Percentiles rank a stretch among this genome's conserved stretches.
phyloP scores from a whole-genome alignment of 116 monocot species.

The Cymodocea nodosa region DNA sequence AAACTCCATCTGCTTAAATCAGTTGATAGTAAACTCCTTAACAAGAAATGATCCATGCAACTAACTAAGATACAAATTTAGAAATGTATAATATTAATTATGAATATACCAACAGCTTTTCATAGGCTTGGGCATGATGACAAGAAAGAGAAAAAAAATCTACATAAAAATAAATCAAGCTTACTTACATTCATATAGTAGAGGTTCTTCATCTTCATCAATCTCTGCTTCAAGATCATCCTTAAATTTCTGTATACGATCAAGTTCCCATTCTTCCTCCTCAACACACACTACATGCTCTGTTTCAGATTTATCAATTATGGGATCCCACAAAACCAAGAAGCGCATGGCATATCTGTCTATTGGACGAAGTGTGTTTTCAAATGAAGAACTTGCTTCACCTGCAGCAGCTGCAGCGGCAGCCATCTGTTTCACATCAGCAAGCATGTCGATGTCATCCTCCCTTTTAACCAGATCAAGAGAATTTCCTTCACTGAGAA shows the following conservation, averaged over 20 bases:
- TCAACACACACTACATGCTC: conserved; percentile 45
- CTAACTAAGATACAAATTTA: no score
- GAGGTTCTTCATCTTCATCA: conserved; percentile 96
- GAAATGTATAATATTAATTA: no score
- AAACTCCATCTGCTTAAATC: no score
- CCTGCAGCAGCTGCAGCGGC: conserved; percentile 94
- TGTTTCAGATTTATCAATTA: conserved; percentile 69
- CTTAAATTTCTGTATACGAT: conserved; percentile 87
- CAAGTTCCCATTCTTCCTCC: conserved; percentile 92
- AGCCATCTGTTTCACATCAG: conserved; percentile 97
- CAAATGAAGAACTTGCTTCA: conserved; percentile 93
- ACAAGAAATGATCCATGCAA: no score
- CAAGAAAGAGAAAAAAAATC: not conserved
- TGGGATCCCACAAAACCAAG: conserved; percentile 90
- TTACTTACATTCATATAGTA: conserved; percentile 86
- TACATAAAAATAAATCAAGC: not conserved
- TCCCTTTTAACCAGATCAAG: conserved; percentile 39
- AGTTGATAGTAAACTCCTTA: no score
- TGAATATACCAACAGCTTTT: not conserved
- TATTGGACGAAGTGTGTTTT: conserved; percentile 88
- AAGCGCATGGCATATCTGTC: conserved; percentile 99
- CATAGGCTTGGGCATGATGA: not conserved
- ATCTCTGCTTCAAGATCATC: conserved; percentile 96
- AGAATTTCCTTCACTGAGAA: conserved; percentile 46
- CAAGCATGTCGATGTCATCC: conserved; percentile 94